These are phyloP conservation scores for Annulohypoxylon truncatum DNA, from an alignment of 2,329 filamentous ascomycete genomes.

Conservation along the genomic window DNA sequence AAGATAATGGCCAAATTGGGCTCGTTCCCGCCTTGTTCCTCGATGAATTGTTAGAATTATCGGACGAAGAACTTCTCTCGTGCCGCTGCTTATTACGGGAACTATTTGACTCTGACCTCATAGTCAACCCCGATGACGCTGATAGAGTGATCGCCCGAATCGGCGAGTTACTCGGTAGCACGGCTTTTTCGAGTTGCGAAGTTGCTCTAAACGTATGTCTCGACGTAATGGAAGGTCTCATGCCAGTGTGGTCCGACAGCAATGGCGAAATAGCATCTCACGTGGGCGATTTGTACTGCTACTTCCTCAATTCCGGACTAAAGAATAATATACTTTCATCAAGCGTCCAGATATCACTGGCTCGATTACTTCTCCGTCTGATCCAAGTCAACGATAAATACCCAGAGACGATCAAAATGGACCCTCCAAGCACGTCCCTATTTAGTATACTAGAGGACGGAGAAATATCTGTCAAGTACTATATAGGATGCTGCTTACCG, in stretches of 20 bases:
- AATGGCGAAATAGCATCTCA: slow-evolving; percentile 70
- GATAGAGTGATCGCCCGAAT: slow-evolving; percentile 61
- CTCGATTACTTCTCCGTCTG: slow-evolving; percentile 75
- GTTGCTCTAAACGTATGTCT: slow-evolving; percentile 75
- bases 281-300: slow-evolving; percentile 81
- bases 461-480: slow-evolving; percentile 78
- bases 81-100: slow-evolving; percentile 64
- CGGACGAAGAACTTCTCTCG: slow-evolving; percentile 65
- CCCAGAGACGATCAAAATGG: slow-evolving; percentile 67
- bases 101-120: slow-evolving; percentile 65
- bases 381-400: slow-evolving; percentile 76
- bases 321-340: slow-evolving; percentile 76
- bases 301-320: slow-evolving; percentile 76
- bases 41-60: slow-evolving; percentile 60
- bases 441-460: slow-evolving; percentile 77
- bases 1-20: slow-evolving; percentile 59
- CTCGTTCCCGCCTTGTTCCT: slow-evolving; percentile 64
- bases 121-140: slow-evolving; percentile 61
- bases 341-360: slow-evolving; percentile 73
- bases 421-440: slow-evolving; percentile 75
- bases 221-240: slow-evolving; percentile 73
- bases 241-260: slow-evolving; percentile 71
- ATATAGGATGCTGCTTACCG: slow-evolving; percentile 75
- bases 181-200: slow-evolving; percentile 79
- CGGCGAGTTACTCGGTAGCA: slow-evolving; percentile 63